Percentiles rank a stretch among this genome's conserved stretches.
phyloP scores from a whole-genome alignment of 495 filamentous ascomycete species.

The Aspergillus sparsus region DNA sequence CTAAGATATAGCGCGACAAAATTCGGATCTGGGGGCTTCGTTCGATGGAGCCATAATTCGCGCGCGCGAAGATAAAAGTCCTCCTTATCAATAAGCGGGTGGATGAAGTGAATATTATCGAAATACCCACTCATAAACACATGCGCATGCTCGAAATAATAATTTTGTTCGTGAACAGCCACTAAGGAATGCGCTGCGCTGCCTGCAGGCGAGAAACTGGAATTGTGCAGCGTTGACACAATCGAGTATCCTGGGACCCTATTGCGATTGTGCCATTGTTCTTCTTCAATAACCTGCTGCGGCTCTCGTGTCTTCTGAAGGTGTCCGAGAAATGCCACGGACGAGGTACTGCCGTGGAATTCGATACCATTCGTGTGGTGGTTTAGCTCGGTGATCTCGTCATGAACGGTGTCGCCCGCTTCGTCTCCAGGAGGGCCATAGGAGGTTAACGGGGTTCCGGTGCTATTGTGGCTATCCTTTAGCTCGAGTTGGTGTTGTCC shows the following conservation, averaged over 20 bases:
- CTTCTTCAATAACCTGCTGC: constrained; percentile 10
- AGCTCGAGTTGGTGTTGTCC: constrained; percentile 21
- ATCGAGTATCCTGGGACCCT: constrained; percentile 30
- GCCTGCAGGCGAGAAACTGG: constrained; percentile 39
- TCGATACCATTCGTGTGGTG: constrained; percentile 45
- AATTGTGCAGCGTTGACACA: constrained; percentile 42
- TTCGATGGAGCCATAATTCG: constrained; percentile 39
- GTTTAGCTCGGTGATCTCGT: constrained; percentile 42
- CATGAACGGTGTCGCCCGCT: constrained; percentile 31
- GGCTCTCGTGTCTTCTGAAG: constrained; percentile 36
- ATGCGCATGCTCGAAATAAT: constrained; percentile 45
- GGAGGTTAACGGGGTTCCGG: background rate
- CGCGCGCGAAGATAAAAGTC: constrained; percentile 40
- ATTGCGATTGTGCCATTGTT: constrained; percentile 17
- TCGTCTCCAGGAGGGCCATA: constrained; percentile 27
- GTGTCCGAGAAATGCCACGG: constrained; percentile 37
- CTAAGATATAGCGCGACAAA: constrained; percentile 46
- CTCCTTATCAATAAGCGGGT: constrained; percentile 46
- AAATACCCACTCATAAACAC: constrained; percentile 48
- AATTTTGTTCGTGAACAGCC: constrained; percentile 36
- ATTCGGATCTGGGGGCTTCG: constrained; percentile 35
- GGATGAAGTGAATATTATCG: constrained; percentile 45
- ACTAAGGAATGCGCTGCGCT: constrained; percentile 26
- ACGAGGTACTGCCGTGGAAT: constrained; percentile 45
- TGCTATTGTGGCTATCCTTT: background rate